Percentiles rank a stretch among this genome's conserved stretches.
phyloP scores from a whole-genome alignment of 2,329 filamentous ascomycete genomes.

The Aureobasidium namibiae region DNA sequence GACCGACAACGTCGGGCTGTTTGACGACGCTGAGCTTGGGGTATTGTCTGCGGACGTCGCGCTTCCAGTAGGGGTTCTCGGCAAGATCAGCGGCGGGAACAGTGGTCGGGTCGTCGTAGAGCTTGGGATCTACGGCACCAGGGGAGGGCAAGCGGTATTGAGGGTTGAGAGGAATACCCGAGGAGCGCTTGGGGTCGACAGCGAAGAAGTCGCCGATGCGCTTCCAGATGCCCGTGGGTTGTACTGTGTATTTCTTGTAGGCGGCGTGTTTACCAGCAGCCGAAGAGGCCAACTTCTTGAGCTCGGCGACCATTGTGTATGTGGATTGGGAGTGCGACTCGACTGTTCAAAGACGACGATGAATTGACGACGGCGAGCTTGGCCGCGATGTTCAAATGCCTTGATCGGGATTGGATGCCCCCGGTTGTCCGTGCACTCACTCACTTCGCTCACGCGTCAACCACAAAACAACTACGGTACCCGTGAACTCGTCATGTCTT shows the following conservation, averaged over 20 bases:
- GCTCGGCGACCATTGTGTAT: conserved; percentile 14
- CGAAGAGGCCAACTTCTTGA: conserved; percentile 17
- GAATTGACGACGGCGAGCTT: conserved; percentile 2
- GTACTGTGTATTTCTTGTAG: conserved; percentile 84
- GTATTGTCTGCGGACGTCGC: conserved; percentile 76
- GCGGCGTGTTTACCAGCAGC: conserved; percentile 17
- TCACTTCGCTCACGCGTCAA: conserved; percentile 1
- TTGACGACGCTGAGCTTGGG: conserved; percentile 69
- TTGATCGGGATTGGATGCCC: conserved; percentile 1
- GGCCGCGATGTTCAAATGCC: conserved; percentile 7
- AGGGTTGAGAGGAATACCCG: conserved; percentile 85
- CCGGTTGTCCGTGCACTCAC: not conserved
- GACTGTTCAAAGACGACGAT: not conserved
- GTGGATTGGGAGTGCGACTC: not conserved
- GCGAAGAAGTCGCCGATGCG: conserved; percentile 67
- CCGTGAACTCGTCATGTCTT: not conserved
- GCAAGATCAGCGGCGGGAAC: conserved; percentile 78
- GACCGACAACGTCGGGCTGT: conserved; percentile 76
- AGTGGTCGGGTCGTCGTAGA: conserved; percentile 76
- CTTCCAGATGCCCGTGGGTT: conserved; percentile 85
- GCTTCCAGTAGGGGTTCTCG: conserved; percentile 95
- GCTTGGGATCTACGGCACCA: conserved; percentile 59
- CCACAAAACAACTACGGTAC: not conserved
- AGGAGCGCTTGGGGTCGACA: conserved; percentile 80
- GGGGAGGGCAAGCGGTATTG: conserved; percentile 84